Conservation (phyloP, 805 yeast species). For the Suhomyces sp. region DNA sequence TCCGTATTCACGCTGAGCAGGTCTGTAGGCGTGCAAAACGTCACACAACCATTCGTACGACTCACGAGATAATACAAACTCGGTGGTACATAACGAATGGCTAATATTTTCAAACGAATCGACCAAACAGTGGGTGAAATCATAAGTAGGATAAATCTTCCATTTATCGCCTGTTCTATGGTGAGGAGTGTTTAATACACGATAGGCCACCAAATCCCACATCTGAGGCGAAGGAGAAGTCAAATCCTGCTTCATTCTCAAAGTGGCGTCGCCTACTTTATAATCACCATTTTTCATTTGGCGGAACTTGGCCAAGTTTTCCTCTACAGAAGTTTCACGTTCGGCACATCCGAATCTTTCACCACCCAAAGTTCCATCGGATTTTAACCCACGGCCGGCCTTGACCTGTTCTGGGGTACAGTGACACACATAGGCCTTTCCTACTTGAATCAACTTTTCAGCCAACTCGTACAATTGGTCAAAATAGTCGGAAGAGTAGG, state of each 20-base stretch:
- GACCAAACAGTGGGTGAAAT: slow-evolving; percentile 97
- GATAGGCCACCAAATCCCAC: slow-evolving; percentile 99
- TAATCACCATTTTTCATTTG: slow-evolving; percentile 89
- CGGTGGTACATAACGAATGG: slow-evolving; percentile 95
- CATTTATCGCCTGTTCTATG: slow-evolving; percentile 96
- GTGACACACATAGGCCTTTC: slow-evolving; percentile 87
- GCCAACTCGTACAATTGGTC: slow-evolving; percentile 86
- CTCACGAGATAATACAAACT: slow-evolving; percentile 87
- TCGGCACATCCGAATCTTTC: slow-evolving; percentile 81
- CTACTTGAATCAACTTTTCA: slow-evolving; percentile 68
- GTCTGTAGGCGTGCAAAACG: slow-evolving; percentile 89
- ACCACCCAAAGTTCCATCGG: slow-evolving; percentile 93
- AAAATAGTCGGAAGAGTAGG: slow-evolving; percentile 95
- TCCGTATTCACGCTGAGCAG: slow-evolving; percentile 98
- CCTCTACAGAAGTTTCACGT: slow-evolving; percentile 68
- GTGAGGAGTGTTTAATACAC: slow-evolving; percentile 89
- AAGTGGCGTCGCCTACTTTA: slow-evolving; percentile 86
- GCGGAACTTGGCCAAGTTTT: slow-evolving; percentile 76
- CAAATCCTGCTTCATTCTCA: slow-evolving; percentile 96
- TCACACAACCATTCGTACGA: slow-evolving; percentile 99
- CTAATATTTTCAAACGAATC: slow-evolving; percentile 96
- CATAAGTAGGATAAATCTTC: slow-evolving; percentile 98
- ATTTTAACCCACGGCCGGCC: slow-evolving; percentile 83
- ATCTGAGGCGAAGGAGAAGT: slow-evolving; percentile 92
- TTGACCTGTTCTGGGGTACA: slow-evolving; percentile 91